These are phyloP conservation scores for Rhodamnia argentea DNA, from an alignment of 345 rosid species.

Conservation along the genomic window DNA sequence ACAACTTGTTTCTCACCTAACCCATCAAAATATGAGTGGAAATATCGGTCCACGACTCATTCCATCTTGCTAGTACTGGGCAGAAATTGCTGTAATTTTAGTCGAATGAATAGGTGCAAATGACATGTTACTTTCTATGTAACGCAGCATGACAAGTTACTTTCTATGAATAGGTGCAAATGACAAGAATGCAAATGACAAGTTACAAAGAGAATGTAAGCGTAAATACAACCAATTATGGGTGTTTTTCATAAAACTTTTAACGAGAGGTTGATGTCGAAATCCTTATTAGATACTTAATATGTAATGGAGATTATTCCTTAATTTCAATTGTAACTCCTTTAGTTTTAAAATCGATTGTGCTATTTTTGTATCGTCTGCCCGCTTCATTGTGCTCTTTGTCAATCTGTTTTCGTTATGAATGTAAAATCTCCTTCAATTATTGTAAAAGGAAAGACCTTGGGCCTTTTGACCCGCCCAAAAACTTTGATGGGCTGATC, in stretches of 20 bases:
- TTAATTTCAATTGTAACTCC: not conserved
- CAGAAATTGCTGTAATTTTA: not conserved
- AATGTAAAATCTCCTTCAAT: no score
- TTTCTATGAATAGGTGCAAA: no score
- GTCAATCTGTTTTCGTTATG: not conserved
- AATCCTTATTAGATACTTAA: not conserved
- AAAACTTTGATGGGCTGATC: not conserved
- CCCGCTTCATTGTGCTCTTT: no score
- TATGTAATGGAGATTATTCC: not conserved
- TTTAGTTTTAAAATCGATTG: not conserved
- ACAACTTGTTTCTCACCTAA: no score
- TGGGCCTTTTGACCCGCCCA: no score
- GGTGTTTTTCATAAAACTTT: not conserved
- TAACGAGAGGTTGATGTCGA: not conserved
- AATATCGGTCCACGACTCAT: not conserved
- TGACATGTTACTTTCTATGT: no score
- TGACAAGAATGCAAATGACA: not conserved
- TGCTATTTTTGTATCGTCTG: no score
- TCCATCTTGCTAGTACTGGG: not conserved
- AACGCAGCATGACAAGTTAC: no score
- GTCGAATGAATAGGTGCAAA: not conserved
- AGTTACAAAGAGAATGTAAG: not conserved
- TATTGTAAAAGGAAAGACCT: no score
- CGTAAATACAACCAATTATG: no score
- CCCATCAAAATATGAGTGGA: not conserved